Evolutionary conservation across 352 stramenopile genomes (phyloP).

Genomic region (Pythium plurisporium): DNA sequence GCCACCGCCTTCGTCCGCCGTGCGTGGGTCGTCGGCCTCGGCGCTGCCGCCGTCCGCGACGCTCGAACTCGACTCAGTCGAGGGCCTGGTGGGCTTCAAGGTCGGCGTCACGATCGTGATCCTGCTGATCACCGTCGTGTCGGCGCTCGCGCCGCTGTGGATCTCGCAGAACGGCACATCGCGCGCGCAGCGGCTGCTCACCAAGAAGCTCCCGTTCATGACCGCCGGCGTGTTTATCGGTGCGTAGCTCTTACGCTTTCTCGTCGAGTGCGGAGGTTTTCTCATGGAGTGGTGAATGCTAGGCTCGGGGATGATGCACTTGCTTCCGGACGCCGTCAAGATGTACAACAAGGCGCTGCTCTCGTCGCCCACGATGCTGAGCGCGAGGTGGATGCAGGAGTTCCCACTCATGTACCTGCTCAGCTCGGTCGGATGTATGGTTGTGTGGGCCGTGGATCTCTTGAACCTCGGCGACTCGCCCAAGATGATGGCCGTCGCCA

Average conservation of each 20-base stretch:
- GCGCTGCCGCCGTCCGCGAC: slow-evolving; percentile 9
- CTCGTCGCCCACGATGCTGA: slow-evolving; percentile 4
- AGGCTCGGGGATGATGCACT: slow-evolving; percentile 51
- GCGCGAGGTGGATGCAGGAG: slow-evolving; percentile 31
- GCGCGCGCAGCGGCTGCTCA: slow-evolving; percentile 33
- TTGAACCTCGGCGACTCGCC: slow-evolving; percentile 61
- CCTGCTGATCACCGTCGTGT: slow-evolving; percentile 51
- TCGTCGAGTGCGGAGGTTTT: no score
- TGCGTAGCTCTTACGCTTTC: slow-evolving; percentile 1
- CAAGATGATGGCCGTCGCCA: slow-evolving; percentile 65
- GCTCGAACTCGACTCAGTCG: slow-evolving; percentile 12
- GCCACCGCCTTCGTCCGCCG: no score
- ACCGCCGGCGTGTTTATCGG: slow-evolving; percentile 60
- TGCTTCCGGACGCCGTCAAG: slow-evolving; percentile 54
- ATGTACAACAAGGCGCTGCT: slow-evolving; percentile 45
- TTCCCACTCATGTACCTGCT: slow-evolving; percentile 62
- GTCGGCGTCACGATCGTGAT: slow-evolving; percentile 41
- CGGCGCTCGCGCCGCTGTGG: slow-evolving; percentile 48
- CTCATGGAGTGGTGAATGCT: no score
- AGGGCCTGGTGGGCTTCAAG: slow-evolving; percentile 43
- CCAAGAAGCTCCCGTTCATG: slow-evolving; percentile 55
- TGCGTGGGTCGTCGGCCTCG: not conserved
- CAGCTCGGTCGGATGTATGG: slow-evolving; percentile 39
- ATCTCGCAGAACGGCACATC: slow-evolving; percentile 44
- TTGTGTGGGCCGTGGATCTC: slow-evolving; percentile 59